Evolutionary conservation across 331 rosid genomes (phyloP).

Genomic region (Quercus lobata): DNA sequence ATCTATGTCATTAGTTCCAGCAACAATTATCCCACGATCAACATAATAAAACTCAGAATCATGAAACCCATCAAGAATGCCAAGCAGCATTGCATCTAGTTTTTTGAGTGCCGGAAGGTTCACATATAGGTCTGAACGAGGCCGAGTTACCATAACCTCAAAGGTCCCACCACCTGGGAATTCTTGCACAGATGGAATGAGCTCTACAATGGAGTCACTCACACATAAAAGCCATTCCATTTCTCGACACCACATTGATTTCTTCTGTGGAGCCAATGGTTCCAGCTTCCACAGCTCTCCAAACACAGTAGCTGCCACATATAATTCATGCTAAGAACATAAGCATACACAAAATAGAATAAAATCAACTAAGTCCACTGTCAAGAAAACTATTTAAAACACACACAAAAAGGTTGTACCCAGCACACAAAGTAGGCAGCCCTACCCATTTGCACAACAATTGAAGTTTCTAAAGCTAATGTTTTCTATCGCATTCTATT

Average conservation of each 20-base stretch:
- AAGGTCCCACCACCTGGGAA: conserved; percentile 44
- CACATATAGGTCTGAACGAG: conserved; percentile 39
- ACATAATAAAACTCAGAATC: conserved; percentile 44
- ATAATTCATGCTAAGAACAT: background rate
- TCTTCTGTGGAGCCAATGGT: conserved; percentile 42
- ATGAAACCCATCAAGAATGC: conserved; percentile 40
- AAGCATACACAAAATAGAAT: background rate
- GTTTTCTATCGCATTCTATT: background rate
- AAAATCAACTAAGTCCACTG: background rate
- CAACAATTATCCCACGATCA: conserved; percentile 36
- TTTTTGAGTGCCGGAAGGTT: conserved; percentile 57
- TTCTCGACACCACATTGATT: conserved; percentile 49
- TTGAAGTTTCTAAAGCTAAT: background rate
- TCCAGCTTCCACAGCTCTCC: conserved; percentile 58
- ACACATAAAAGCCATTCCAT: conserved; percentile 55
- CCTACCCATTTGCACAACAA: too few species aligned
- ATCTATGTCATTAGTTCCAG: conserved; percentile 19
- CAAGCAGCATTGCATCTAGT: conserved; percentile 49
- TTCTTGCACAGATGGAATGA: conserved; percentile 48
- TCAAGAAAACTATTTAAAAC: background rate
- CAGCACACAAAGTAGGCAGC: too few species aligned
- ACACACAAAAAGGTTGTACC: background rate
- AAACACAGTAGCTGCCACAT: conserved; percentile 41
- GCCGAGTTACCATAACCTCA: conserved; percentile 53
- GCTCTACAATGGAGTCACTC: conserved; percentile 52